Conservation (phyloP, 2,329 filamentous ascomycete genomes). For the Rasamsonia emersonii region DNA sequence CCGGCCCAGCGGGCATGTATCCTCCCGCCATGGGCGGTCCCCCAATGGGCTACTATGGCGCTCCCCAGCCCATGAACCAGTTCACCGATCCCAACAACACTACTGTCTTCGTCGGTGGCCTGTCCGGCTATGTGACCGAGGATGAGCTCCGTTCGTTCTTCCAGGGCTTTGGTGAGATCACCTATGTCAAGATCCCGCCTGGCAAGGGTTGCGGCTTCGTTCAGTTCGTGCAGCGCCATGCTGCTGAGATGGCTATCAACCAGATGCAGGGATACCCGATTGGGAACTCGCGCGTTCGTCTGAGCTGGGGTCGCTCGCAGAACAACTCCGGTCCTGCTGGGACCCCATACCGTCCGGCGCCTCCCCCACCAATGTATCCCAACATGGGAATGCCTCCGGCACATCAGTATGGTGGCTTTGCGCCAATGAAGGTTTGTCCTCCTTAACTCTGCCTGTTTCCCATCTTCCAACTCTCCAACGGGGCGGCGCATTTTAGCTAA, state of each 20-base stretch:
- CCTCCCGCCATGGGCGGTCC: constrained; percentile 56
- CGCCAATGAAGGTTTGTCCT: constrained; percentile 56
- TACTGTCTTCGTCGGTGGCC: constrained; percentile 93
- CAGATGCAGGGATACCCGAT: constrained; percentile 99
- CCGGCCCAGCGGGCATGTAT: constrained; percentile 55
- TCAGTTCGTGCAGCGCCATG: constrained; percentile 97
- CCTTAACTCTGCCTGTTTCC: constrained; percentile 20
- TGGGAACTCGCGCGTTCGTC: constrained; percentile 92
- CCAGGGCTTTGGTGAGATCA: constrained; percentile 98
- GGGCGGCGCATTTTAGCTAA: constrained; percentile 5
- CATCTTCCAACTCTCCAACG: constrained; percentile 6
- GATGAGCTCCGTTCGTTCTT: constrained; percentile 99
- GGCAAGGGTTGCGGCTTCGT: constrained; percentile 99
- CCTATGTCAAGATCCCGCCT: constrained; percentile 98
- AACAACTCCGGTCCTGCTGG: constrained; percentile 97
- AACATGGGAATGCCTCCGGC: constrained; percentile 59
- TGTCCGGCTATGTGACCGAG: constrained; percentile 97
- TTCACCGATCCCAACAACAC: constrained; percentile 99
- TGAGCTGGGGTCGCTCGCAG: constrained; percentile 96
- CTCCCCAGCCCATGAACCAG: constrained; percentile 89
- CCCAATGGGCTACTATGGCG: constrained; percentile 56
- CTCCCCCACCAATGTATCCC: constrained; percentile 65
- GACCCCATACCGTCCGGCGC: constrained; percentile 92
- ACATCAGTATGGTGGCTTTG: constrained; percentile 55
- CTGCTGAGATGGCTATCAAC: constrained; percentile 99